Base-by-base conservation (phyloP, 2,329 filamentous ascomycete species). In the Hirsutella rhossiliensis region DNA sequence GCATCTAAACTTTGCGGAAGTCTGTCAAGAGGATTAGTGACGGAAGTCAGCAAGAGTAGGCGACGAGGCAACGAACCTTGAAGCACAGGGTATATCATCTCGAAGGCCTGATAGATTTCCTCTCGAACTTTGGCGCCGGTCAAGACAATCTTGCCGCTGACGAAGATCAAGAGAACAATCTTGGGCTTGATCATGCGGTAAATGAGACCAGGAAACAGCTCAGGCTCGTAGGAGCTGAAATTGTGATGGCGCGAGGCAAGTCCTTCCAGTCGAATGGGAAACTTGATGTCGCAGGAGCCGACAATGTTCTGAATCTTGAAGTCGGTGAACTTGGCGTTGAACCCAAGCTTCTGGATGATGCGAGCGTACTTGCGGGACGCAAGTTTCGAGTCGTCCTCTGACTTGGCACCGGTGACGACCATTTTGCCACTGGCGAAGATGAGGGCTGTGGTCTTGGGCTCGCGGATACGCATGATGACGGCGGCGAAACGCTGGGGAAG, bases 231-330 rank as follows among this genome's bases (percentile, higher is more conserved):
- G 46, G 89, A 96, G 68, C 87, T 94, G 80, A 97, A 98, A 71
- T 95, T 95, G 75, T 97, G 90, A 76, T 98, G 92, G 68, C 89
- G 87, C 54, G 84, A 92, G 15, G 92, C 92, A 62, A 98, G 73
- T 68, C 92, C 92, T 65, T 97, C 92, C 47, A 98, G 76, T 54
- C 92, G 87, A 56, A 98, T 96, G 43, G 92, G 92, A 71, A 98
- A 98, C 75, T 96, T 96, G 76, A 98, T 96, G 63, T 98, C 92
- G 66, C 90, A 97, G 48, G 88, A 95, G 52, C 92, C 92, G 53
- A 98, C 92, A 52, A 98, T 97, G 68, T 98, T 98, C 73, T 96
- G 89, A 59, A 98, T 98, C 78, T 97, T 98, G 73, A 98, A 98
- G 66, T 98, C 92, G 54, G 89, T 96, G 68, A 98, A 97, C 78